Base-by-base conservation (phyloP, 1,284 basidiomycete species). In the Puccinia coronata region DNA sequence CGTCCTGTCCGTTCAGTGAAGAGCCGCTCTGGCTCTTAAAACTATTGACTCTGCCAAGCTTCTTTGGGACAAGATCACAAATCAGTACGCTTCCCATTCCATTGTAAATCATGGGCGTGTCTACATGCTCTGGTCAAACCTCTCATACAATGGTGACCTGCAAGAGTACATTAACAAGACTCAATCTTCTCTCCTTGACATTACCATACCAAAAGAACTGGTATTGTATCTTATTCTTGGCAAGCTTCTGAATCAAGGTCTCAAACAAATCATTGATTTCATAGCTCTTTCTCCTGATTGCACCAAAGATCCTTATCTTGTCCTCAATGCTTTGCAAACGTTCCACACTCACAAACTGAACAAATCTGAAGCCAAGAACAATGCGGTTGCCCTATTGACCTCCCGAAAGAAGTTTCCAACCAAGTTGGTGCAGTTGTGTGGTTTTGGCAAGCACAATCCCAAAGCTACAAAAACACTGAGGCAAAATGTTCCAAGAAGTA, bases 11-110 rank as follows among this genome's bases (percentile, higher is more conserved):
- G n/a, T n/a, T n/a, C n/a, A n/a, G n/a, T n/a, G n/a, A n/a, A n/a
- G n/a, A n/a, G n/a, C n/a, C n/a, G n/a, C n/a, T n/a, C n/a, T n/a
- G n/a, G n/a, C n/a, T n/a, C n/a, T n/a, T n/a, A n/a, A 65, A 25
- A 5, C 1, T 3, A 23, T 18, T 1, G 4, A 14, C 39, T 41
- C n/a, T n/a, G 9, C 63, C n/a, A n/a, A 43, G 0, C 39, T 43
- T 1, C 41, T 67, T 0, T 67, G 63, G 63, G 25, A n/a, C 18
- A 41, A 67, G 28, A 41, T 67, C 28, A n/a, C 63, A 1, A 47
- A 2, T 67, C 69, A 70, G 14, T 70, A 70, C 25, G 69, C 69
- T 34, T 70, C 69, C 4, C 31, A 70, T 4, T 25, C 43, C 28
- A 25, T 51, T 1, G 51, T 43, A 4, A 70, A 49, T 28, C 9